These are phyloP conservation scores for Sugiyamaella smithiae DNA, from an alignment of 805 yeast species.

Conservation along the genomic window DNA sequence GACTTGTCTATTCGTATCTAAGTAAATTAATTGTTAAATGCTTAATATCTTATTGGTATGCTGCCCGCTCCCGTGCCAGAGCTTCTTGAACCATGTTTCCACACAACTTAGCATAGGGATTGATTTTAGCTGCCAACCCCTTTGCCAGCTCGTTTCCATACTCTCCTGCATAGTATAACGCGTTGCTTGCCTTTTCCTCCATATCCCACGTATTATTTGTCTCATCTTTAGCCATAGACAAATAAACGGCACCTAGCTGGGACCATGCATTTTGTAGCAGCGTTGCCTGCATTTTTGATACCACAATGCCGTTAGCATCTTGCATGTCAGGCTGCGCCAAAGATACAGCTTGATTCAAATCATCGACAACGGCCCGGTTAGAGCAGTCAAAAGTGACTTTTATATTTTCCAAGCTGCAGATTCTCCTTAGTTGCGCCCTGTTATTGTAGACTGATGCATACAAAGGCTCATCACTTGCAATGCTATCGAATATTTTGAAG, in stretches of 20 bases:
- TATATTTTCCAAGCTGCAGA: not conserved
- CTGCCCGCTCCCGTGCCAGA: conserved; percentile 19
- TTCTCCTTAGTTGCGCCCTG: conserved; percentile 31
- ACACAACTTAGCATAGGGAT: conserved; percentile 37
- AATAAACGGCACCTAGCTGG: conserved; percentile 32
- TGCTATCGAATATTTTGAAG: conserved; percentile 18
- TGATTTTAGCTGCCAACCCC: conserved; percentile 28
- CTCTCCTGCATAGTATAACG: conserved; percentile 29
- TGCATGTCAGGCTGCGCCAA: conserved; percentile 27
- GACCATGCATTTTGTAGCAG: conserved; percentile 33
- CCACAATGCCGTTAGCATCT: conserved; percentile 4
- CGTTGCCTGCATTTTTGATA: conserved; percentile 33
- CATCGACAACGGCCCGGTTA: conserved; percentile 18
- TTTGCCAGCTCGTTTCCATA: conserved; percentile 33
- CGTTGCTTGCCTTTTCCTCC: conserved; percentile 30
- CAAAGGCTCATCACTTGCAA: conserved; percentile 27
- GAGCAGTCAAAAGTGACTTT: conserved; percentile 5
- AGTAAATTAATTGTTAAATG: too few relatives aligned
- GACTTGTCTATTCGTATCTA: too few relatives aligned
- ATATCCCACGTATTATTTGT: conserved; percentile 25
- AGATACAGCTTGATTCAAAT: conserved; percentile 28
- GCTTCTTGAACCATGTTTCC: conserved; percentile 32
- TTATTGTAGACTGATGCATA: conserved; percentile 37
- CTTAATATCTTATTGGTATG: too few relatives aligned
- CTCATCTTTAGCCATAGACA: conserved; percentile 22